phyloP scores from a whole-genome alignment of 805 yeast species.

The Jamesozyma spencerorum region DNA sequence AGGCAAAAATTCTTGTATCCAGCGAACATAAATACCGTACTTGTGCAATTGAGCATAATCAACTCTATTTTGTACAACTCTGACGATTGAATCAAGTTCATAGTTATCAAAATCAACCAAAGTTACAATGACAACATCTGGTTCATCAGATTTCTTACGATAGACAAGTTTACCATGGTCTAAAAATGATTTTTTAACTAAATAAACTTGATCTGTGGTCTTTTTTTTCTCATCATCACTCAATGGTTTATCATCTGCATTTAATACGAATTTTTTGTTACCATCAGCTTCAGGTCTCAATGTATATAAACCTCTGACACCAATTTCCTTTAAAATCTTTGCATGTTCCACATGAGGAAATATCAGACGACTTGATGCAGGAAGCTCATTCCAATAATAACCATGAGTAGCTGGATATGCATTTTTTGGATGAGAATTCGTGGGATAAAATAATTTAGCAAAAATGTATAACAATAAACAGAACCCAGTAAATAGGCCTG shows the following conservation, averaged over 20 bases:
- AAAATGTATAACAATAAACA: slow-evolving; percentile 10
- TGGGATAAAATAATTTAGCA: slow-evolving; percentile 11
- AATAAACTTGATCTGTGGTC: slow-evolving; percentile 28
- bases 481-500: slow-evolving; percentile 5
- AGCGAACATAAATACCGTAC: slow-evolving; percentile 77
- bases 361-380: slow-evolving; percentile 44
- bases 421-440: slow-evolving; percentile 4
- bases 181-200: slow-evolving; percentile 49
- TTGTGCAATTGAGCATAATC: slow-evolving; percentile 77
- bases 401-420: slow-evolving; percentile 34
- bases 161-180: slow-evolving; percentile 53
- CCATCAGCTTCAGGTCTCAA: slow-evolving; percentile 41
- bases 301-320: slow-evolving; percentile 42
- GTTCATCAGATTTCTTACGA: slow-evolving; percentile 31
- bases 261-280: slow-evolving; percentile 30
- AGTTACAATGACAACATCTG: slow-evolving; percentile 68
- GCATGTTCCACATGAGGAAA: slow-evolving; percentile 74
- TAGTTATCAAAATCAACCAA: slow-evolving; percentile 67
- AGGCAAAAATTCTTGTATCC: slow-evolving; percentile 77
- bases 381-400: slow-evolving; percentile 36
- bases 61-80: slow-evolving; percentile 74
- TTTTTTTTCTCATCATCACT: slow-evolving; percentile 31
- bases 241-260: slow-evolving; percentile 33
- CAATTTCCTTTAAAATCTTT: slow-evolving; percentile 47
- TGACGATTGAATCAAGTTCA: slow-evolving; percentile 49